Evolutionary conservation across 768 basidiomycete species (phyloP).

Genomic region (Cyclocybe cylindracea): DNA sequence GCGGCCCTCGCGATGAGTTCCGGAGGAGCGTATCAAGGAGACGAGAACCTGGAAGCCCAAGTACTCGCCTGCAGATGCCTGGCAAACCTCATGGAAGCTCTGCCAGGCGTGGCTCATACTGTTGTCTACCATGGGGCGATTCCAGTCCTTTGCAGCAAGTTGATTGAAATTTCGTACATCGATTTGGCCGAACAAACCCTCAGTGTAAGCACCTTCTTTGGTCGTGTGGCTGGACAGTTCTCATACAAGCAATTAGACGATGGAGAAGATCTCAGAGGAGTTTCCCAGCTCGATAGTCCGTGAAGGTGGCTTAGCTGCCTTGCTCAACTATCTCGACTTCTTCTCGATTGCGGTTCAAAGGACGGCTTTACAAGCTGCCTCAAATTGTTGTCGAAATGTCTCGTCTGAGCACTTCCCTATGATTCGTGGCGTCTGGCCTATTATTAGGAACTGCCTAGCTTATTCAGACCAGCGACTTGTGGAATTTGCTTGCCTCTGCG

Average conservation of each 20-base stretch:
- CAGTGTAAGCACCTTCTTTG: slow-evolving; percentile 62
- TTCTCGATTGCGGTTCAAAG: slow-evolving; percentile 98
- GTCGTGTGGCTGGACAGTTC: slow-evolving; percentile 17
- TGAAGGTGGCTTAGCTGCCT: slow-evolving; percentile 90
- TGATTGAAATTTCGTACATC: slow-evolving; percentile 96
- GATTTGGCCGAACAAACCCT: slow-evolving; percentile 98
- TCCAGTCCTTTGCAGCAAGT: slow-evolving; percentile 94
- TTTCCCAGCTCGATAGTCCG: slow-evolving; percentile 95
- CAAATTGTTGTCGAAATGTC: slow-evolving; percentile 95
- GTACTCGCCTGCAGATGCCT: slow-evolving; percentile 95
- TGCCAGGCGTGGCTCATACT: slow-evolving; percentile 96
- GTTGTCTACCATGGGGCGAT: slow-evolving; percentile 99
- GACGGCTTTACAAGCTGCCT: slow-evolving; percentile 93
- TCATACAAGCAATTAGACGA: slow-evolving; percentile 57
- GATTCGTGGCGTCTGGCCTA: slow-evolving; percentile 89
- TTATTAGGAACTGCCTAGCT: slow-evolving; percentile 86
- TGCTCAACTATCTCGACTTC: slow-evolving; percentile 96
- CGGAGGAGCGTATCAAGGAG: slow-evolving; percentile 67
- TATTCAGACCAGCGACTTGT: slow-evolving; percentile 97
- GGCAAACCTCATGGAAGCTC: slow-evolving; percentile 98
- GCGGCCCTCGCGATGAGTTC: slow-evolving; percentile 85
- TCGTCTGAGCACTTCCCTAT: slow-evolving; percentile 86
- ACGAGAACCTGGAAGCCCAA: slow-evolving; percentile 91
- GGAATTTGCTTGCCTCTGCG: slow-evolving; percentile 92
- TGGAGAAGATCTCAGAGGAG: slow-evolving; percentile 98